Conservation (phyloP, 306 rosid species). For the Acacia confusa region DNA sequence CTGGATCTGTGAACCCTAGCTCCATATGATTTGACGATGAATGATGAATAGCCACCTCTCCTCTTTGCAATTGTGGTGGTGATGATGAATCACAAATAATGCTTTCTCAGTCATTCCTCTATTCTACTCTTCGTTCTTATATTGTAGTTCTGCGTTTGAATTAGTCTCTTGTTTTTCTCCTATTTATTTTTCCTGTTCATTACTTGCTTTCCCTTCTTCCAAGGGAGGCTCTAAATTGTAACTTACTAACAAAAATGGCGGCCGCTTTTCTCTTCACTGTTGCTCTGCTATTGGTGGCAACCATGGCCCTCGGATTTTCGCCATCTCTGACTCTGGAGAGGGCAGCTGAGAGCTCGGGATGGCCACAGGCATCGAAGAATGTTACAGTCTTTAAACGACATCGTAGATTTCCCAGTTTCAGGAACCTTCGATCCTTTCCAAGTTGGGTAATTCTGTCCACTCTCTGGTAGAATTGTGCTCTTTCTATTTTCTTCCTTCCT, state of each 20-base stretch:
- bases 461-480: background rate
- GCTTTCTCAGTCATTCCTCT: slow-evolving; percentile 13
- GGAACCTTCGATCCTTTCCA: slow-evolving; percentile 85
- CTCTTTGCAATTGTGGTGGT: slow-evolving; percentile 9
- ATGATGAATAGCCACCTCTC: slow-evolving; percentile 7
- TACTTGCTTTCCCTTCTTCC: background rate
- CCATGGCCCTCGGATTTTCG: slow-evolving; percentile 49
- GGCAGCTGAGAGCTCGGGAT: slow-evolving; percentile 81
- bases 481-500: background rate
- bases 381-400: slow-evolving; percentile 67
- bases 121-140: slow-evolving; percentile 19
- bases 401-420: slow-evolving; percentile 62
- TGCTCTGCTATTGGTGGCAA: slow-evolving; percentile 33
- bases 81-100: background rate
- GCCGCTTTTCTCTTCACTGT: slow-evolving; percentile 32
- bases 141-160: background rate
- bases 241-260: slow-evolving; percentile 42
- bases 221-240: too few species aligned
- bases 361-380: slow-evolving; percentile 68
- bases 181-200: background rate
- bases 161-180: background rate
- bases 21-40: too few species aligned
- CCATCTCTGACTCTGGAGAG: slow-evolving; percentile 65
- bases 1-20: too few species aligned
- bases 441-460: slow-evolving; percentile 64